A percentile compares a stretch with the other conserved stretches of the same genome.
Conservation (phyloP, 768 basidiomycete species). For the Phlegmacium glaucopus region DNA sequence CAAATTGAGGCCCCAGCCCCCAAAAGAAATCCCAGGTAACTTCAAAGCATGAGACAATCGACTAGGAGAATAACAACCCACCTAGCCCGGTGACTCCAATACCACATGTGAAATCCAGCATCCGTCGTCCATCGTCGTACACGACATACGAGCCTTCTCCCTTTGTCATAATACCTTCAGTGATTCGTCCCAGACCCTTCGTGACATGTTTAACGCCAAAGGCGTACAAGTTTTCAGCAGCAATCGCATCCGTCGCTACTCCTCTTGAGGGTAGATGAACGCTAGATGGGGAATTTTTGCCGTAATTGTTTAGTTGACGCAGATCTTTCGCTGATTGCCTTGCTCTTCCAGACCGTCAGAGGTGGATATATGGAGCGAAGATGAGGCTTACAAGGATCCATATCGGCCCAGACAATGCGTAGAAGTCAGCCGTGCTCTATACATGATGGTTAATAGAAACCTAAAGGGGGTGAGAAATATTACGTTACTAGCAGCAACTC, state of each 20-base stretch:
- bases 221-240: constrained; percentile 27
- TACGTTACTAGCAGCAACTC: too few relatives aligned
- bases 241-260: constrained; percentile 13
- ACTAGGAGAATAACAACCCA: constrained; percentile 25
- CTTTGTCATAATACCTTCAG: constrained; percentile 57
- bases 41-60: not conserved
- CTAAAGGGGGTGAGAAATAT: too few relatives aligned
- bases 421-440: not conserved
- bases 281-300: not conserved
- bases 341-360: not conserved
- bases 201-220: constrained; percentile 46
- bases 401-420: not conserved
- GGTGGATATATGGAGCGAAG: not conserved
- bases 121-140: constrained; percentile 66
- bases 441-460: not conserved
- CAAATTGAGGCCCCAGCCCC: too few relatives aligned
- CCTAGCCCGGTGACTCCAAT: constrained; percentile 87
- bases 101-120: constrained; percentile 86
- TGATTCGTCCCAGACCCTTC: constrained; percentile 42
- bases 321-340: not conserved
- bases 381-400: not conserved
- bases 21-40: too few relatives aligned
- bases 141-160: constrained; percentile 72
- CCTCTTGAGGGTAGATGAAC: not conserved
- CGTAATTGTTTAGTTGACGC: not conserved